Conservation (phyloP, 805 yeast species). For the Saturnispora kantuleensis region DNA sequence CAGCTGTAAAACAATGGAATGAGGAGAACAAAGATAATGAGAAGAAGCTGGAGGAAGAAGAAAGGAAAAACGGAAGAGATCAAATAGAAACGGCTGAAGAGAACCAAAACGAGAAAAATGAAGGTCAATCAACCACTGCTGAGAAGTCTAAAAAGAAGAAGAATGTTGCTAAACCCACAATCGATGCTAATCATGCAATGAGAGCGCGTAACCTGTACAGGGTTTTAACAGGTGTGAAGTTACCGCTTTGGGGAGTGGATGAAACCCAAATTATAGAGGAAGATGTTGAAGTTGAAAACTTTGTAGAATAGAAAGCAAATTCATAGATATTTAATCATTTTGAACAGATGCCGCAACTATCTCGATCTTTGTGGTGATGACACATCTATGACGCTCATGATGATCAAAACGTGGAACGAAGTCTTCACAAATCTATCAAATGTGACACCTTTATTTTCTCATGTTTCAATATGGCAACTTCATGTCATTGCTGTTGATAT, state of each 20-base stretch:
- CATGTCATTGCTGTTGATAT: too few relatives aligned
- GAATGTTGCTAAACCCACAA: neutral
- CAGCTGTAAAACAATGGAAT: conserved; percentile 49
- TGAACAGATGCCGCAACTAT: neutral
- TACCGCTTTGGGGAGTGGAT: conserved; percentile 6
- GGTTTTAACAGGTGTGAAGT: conserved; percentile 1
- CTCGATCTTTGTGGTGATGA: too few relatives aligned
- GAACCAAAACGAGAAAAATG: neutral
- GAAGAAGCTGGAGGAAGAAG: conserved; percentile 13
- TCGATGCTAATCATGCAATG: conserved; percentile 11
- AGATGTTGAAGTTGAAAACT: conserved; percentile 14
- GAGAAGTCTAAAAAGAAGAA: too few relatives aligned
- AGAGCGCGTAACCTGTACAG: conserved; percentile 11
- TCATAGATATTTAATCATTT: neutral
- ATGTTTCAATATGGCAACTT: too few relatives aligned
- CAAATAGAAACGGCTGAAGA: neutral
- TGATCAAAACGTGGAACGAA: too few relatives aligned
- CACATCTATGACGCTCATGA: too few relatives aligned
- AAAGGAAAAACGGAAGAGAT: neutral
- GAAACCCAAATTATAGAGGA: conserved; percentile 8
- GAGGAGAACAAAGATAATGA: conserved; percentile 13
- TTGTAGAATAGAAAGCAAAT: conserved; percentile 5
- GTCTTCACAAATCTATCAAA: too few relatives aligned
- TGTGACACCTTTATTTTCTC: too few relatives aligned
- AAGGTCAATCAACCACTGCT: neutral